These are phyloP conservation scores for Debaryomyces castellii DNA, from an alignment of 805 yeast genomes.

Conservation along the genomic window DNA sequence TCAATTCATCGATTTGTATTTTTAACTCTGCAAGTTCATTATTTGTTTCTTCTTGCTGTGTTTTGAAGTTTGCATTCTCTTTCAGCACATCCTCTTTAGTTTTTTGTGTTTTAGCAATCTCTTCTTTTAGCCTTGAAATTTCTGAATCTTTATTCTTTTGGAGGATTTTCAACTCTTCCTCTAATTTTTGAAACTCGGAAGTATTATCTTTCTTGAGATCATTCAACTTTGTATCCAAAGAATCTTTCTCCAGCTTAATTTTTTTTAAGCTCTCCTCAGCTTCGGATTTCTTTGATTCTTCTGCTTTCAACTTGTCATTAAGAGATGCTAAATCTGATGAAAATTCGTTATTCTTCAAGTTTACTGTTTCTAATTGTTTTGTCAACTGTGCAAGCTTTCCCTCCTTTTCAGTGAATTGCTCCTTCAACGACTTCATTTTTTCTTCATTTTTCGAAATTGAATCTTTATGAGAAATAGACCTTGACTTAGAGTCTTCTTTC, in stretches of 20 bases:
- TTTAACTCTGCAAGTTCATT: neutral
- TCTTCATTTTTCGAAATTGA: neutral
- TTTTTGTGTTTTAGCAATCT: neutral
- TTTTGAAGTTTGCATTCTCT: neutral
- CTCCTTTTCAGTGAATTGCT: constrained; percentile 1
- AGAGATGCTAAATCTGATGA: neutral
- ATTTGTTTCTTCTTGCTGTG: neutral
- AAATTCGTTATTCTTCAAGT: neutral
- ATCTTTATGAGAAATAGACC: neutral
- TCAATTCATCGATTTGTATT: constrained; percentile 1
- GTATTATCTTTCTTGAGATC: neutral
- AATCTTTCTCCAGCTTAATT: neutral
- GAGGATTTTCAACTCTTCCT: constrained; percentile 2
- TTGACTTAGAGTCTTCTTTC: neutral
- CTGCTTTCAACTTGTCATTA: constrained; percentile 5
- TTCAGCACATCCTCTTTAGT: neutral
- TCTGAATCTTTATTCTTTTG: neutral
- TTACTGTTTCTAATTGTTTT: constrained; percentile 5
- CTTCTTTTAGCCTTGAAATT: neutral
- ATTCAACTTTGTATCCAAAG: neutral
- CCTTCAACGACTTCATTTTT: neutral
- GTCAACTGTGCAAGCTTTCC: constrained; percentile 5
- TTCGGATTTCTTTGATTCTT: constrained; percentile 8
- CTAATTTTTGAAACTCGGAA: neutral
- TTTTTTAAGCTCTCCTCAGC: constrained; percentile 4